Evolutionary conservation across 2,329 filamentous ascomycete species (phyloP).

Genomic region (Nigrospora osmanthi): DNA sequence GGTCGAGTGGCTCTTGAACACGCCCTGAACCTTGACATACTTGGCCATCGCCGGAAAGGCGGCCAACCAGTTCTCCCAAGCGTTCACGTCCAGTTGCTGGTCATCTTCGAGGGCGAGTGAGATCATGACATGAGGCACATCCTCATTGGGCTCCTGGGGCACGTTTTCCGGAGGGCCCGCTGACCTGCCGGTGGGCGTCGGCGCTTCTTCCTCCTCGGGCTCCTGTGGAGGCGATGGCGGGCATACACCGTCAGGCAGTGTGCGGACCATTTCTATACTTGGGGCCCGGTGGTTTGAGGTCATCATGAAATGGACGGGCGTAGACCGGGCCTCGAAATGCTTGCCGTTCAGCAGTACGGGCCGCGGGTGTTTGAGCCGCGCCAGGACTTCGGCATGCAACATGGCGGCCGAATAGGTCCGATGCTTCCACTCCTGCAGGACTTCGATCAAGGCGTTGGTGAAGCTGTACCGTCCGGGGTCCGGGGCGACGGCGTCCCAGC

Average conservation of each 20-base stretch:
- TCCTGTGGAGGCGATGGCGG: slow-evolving; percentile 28
- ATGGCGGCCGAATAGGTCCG: slow-evolving; percentile 51
- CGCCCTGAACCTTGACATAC: slow-evolving; percentile 52
- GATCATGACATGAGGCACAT: slow-evolving; percentile 53
- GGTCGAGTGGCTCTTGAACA: slow-evolving; percentile 55
- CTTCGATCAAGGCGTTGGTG: slow-evolving; percentile 50
- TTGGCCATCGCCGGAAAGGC: slow-evolving; percentile 50
- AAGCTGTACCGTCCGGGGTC: slow-evolving; percentile 53
- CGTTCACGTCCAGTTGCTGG: slow-evolving; percentile 46
- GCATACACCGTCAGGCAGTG: slow-evolving; percentile 22
- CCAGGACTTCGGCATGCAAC: slow-evolving; percentile 52
- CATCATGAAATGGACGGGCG: slow-evolving; percentile 57
- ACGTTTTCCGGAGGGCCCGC: slow-evolving; percentile 17
- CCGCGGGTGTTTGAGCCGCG: slow-evolving; percentile 51
- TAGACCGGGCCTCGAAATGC: slow-evolving; percentile 49
- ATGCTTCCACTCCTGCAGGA: slow-evolving; percentile 47
- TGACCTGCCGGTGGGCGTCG: slow-evolving; percentile 17
- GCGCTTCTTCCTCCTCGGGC: slow-evolving; percentile 8
- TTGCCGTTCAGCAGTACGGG: slow-evolving; percentile 50
- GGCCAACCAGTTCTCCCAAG: slow-evolving; percentile 50
- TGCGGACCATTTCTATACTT: slow-evolving; percentile 46
- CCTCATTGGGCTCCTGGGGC: slow-evolving; percentile 40
- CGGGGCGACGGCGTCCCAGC: slow-evolving; percentile 54
- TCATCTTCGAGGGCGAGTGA: slow-evolving; percentile 51
- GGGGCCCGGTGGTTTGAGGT: slow-evolving; percentile 50